phyloP scores from a whole-genome alignment of 1,139 yeast species.

The Candida tunisiensis region DNA sequence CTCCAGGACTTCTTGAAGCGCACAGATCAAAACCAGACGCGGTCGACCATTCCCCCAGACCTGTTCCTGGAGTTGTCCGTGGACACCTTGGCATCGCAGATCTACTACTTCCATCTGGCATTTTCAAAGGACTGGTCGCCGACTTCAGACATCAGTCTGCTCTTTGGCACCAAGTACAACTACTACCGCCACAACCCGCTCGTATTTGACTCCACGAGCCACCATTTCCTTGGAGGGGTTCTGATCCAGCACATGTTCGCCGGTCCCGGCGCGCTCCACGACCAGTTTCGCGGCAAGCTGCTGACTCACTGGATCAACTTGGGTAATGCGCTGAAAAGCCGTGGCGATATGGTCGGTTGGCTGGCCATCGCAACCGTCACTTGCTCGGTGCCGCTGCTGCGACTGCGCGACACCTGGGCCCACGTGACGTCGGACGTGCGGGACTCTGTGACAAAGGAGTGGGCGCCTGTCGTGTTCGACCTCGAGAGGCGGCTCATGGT shows the following conservation, averaged over 20 bases:
- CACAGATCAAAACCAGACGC: slow-evolving; percentile 6
- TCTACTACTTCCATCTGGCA: slow-evolving; percentile 20
- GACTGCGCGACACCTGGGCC: slow-evolving; percentile 66
- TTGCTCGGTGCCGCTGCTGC: slow-evolving; percentile 66
- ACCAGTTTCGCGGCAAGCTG: slow-evolving; percentile 40
- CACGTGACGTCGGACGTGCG: slow-evolving; percentile 45
- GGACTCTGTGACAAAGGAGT: slow-evolving; percentile 54
- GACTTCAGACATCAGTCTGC: slow-evolving; percentile 38
- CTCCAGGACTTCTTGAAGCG: slow-evolving; percentile 10
- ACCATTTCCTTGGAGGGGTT: slow-evolving; percentile 64
- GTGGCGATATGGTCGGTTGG: slow-evolving; percentile 95
- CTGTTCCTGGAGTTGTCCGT: slow-evolving; percentile 15
- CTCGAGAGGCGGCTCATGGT: slow-evolving; percentile 59
- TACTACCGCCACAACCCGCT: slow-evolving; percentile 37
- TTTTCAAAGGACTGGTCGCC: slow-evolving; percentile 53
- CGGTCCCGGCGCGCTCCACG: slow-evolving; percentile 20
- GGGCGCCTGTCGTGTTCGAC: slow-evolving; percentile 92
- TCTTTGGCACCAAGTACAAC: slow-evolving; percentile 26
- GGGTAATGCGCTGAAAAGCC: slow-evolving; percentile 59
- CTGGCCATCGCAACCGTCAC: slow-evolving; percentile 73
- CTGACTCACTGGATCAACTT: slow-evolving; percentile 76
- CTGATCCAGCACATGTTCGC: slow-evolving; percentile 55
- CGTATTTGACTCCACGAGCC: slow-evolving; percentile 52
- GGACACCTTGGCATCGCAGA: slow-evolving; percentile 18
- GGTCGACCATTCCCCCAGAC: slow-evolving; percentile 13